Percentiles rank a stretch among this genome's conserved stretches.
Conservation (phyloP, 2,329 filamentous ascomycete species). For the Endocalyx cinctus region DNA sequence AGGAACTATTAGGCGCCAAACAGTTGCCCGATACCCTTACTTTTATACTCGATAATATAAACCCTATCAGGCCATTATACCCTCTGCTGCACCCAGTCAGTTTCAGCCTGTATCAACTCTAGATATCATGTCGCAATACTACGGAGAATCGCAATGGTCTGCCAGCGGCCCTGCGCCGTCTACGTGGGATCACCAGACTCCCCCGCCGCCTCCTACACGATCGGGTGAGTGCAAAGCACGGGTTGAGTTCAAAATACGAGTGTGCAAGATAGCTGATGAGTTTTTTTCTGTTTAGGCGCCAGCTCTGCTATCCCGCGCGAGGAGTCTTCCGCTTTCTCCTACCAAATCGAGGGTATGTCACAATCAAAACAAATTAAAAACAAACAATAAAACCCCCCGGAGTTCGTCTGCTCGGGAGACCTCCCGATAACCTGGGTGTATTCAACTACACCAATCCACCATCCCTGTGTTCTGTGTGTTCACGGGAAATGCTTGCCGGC, state of each 20-base stretch:
- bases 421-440: too few species aligned
- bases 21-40: too few species aligned
- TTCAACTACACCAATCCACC: too few species aligned
- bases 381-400: too few species aligned
- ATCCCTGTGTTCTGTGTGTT: too few species aligned
- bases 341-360: conserved; percentile 83
- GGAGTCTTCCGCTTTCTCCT: conserved; percentile 72
- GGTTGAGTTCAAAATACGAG: too few species aligned
- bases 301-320: conserved; percentile 71
- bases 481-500: too few species aligned
- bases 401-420: too few species aligned
- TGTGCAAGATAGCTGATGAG: too few species aligned
- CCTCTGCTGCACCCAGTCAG: conserved; percentile 1
- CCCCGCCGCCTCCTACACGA: conserved; percentile 60
- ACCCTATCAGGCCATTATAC: too few species aligned
- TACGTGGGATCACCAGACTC: conserved; percentile 69
- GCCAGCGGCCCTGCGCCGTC: conserved; percentile 47
- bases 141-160: conserved; percentile 30
- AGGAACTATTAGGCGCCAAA: too few species aligned
- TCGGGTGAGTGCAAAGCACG: conserved; percentile 55
- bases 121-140: conserved; percentile 29
- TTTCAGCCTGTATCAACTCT: not conserved
- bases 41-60: too few species aligned
- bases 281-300: conserved; percentile 64
- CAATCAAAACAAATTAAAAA: conserved; percentile 3